phyloP scores from a whole-genome alignment of 192 early-diverging fungal species.

The Cetraspora pellucida region DNA sequence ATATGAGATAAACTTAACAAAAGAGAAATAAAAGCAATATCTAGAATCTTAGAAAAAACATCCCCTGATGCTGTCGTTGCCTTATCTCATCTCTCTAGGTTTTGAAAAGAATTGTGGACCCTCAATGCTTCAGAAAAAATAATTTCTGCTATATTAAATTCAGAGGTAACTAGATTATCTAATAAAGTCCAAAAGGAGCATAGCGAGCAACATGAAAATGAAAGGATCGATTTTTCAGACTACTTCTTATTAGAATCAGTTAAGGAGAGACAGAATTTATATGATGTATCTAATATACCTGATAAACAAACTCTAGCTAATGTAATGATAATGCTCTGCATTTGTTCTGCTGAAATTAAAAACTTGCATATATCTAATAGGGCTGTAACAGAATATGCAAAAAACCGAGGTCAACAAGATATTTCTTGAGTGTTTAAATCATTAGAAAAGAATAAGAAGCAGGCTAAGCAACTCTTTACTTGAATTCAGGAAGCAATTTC shows the following conservation, averaged over 20 bases:
- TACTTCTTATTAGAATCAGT: constrained; percentile 22
- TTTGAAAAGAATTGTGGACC: constrained; percentile 14
- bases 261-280: neutral
- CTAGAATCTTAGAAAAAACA: neutral
- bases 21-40: neutral
- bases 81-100: neutral
- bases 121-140: constrained; percentile 14
- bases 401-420: neutral
- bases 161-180: neutral
- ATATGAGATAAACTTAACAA: neutral
- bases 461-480: neutral
- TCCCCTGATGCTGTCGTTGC: neutral
- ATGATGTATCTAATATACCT: constrained; percentile 1
- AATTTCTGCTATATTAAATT: neutral
- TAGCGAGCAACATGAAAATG: neutral
- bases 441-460: neutral
- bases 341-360: constrained; percentile 17
- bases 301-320: constrained; percentile 2
- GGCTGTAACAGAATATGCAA: constrained; percentile 1
- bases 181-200: neutral
- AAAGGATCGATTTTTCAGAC: neutral
- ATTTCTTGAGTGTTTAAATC: neutral
- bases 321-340: constrained; percentile 23
- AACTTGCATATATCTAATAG: constrained; percentile 1
- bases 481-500: constrained; percentile 2